These are phyloP conservation scores for Coemansia sp. DNA, from an alignment of 192 early-diverging fungal species.

Conservation along the genomic window DNA sequence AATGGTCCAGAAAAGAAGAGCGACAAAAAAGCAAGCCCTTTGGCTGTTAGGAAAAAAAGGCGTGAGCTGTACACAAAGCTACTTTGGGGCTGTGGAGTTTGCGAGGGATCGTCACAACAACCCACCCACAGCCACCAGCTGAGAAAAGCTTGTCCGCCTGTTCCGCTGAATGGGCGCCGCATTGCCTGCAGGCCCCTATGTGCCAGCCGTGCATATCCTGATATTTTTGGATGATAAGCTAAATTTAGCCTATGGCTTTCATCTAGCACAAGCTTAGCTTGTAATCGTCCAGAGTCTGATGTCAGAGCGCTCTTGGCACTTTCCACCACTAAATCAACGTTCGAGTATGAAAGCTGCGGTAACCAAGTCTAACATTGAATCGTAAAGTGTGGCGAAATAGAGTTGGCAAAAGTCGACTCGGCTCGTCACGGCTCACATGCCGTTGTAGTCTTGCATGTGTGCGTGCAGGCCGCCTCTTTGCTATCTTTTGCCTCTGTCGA, in stretches of 20 bases:
- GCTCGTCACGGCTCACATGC: background rate
- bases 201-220: background rate
- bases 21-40: background rate
- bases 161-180: background rate
- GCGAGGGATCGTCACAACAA: constrained; percentile 1
- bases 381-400: background rate
- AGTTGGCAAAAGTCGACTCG: background rate
- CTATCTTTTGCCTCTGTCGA: background rate
- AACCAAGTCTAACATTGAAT: background rate
- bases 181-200: background rate
- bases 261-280: background rate
- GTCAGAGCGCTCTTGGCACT: background rate
- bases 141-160: background rate
- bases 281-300: background rate
- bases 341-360: background rate
- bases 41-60: background rate
- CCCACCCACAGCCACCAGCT: background rate
- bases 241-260: background rate
- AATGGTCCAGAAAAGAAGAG: constrained; percentile 8
- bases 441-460: background rate
- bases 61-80: background rate
- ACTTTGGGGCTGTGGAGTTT: background rate
- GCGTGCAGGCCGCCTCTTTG: background rate
- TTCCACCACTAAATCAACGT: too few relatives aligned
- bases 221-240: background rate